Conservation (phyloP, 768 basidiomycete species). For the Lactarius hengduanensis region DNA sequence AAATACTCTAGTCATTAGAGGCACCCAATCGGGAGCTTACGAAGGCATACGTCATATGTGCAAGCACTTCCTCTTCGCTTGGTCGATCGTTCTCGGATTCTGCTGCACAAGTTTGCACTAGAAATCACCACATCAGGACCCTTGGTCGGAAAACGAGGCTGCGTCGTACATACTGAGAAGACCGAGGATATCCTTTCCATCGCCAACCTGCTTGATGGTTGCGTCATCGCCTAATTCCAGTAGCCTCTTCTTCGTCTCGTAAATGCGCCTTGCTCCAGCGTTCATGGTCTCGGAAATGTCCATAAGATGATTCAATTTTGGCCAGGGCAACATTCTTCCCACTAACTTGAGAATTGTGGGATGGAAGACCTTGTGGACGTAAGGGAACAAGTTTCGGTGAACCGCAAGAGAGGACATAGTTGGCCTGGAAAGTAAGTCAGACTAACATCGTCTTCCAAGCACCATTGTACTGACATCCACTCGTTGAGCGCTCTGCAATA, state of each 20-base stretch:
- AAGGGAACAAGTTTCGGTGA: conserved; percentile 15
- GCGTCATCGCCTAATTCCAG: conserved; percentile 33
- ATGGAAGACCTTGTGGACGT: conserved; percentile 22
- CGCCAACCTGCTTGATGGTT: background rate
- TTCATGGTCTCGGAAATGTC: conserved; percentile 36
- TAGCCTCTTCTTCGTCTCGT: conserved; percentile 40
- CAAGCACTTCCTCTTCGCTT: conserved; percentile 40
- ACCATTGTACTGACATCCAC: conserved; percentile 23
- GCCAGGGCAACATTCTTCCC: conserved; percentile 37
- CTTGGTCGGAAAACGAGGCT: background rate
- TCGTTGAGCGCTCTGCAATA: conserved; percentile 32
- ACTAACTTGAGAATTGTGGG: conserved; percentile 38
- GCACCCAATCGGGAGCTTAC: background rate
- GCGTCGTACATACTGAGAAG: background rate
- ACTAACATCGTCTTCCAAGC: background rate
- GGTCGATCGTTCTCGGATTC: conserved; percentile 31
- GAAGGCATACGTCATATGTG: conserved; percentile 36
- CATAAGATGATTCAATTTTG: conserved; percentile 35
- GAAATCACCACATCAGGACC: background rate
- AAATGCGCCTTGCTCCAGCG: conserved; percentile 38
- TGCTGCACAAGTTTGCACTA: conserved; percentile 35
- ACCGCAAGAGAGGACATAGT: conserved; percentile 9
- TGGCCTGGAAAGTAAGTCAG: conserved; percentile 17
- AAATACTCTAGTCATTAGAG: background rate
- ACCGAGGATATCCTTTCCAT: background rate